Conservation (phyloP, 108 stramenopile genomes). For the Seminavis robusta region DNA sequence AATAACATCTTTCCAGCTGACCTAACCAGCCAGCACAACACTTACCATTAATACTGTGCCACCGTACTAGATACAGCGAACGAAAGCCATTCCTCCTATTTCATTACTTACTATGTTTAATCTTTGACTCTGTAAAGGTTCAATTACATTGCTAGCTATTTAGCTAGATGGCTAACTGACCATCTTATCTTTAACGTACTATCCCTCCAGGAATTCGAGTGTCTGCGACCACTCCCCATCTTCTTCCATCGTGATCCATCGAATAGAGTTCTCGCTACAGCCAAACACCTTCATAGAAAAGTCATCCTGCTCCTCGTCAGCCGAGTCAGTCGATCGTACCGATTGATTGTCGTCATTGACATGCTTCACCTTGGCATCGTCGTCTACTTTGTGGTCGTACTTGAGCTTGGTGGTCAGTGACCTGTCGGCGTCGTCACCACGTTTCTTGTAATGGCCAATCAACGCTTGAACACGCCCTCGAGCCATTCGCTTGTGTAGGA, state of each 20-base stretch:
- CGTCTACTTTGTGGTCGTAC: constrained; percentile 6
- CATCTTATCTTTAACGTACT: too few relatives aligned
- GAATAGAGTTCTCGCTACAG: constrained; percentile 41
- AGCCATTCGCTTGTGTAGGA: constrained; percentile 48
- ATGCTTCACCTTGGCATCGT: constrained; percentile 9
- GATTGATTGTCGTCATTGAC: constrained; percentile 46
- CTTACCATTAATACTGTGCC: too few relatives aligned
- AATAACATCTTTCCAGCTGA: too few relatives aligned
- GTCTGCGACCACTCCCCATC: constrained; percentile 35
- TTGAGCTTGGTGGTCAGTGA: constrained; percentile 16
- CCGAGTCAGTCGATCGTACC: constrained; percentile 57
- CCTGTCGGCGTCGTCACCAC: not conserved
- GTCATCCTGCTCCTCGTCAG: constrained; percentile 44
- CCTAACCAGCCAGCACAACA: too few relatives aligned
- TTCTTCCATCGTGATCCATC: constrained; percentile 56
- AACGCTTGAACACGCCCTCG: constrained; percentile 47
- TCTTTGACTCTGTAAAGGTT: too few relatives aligned
- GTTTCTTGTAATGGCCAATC: constrained; percentile 20
- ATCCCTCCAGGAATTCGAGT: not conserved
- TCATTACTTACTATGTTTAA: too few relatives aligned
- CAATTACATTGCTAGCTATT: too few relatives aligned
- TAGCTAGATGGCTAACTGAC: too few relatives aligned
- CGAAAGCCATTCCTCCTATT: too few relatives aligned
- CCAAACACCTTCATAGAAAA: constrained; percentile 56
- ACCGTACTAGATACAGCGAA: too few relatives aligned